phyloP scores from a whole-genome alignment of 179 eudicot genomes.

The Camellia oleifera region DNA sequence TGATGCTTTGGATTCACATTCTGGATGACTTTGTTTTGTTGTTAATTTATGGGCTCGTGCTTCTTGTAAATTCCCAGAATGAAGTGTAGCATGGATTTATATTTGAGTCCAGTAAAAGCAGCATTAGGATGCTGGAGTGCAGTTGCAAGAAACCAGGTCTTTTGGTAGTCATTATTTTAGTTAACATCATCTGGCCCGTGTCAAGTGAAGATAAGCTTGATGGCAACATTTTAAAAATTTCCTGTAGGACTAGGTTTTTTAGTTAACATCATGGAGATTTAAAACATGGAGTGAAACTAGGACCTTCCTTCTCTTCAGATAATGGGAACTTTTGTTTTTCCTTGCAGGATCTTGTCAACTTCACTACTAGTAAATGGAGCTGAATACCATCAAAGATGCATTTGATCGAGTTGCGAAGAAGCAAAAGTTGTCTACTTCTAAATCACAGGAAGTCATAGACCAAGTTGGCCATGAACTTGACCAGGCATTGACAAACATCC shows the following conservation, averaged over 20 bases:
- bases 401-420: conserved; percentile 75
- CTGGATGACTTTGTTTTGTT: not conserved
- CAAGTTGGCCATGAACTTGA: conserved; percentile 49
- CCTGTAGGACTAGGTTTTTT: too few relatives aligned
- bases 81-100: not conserved
- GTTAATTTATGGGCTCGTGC: not conserved
- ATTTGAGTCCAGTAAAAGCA: not conserved
- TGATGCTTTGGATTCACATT: not conserved
- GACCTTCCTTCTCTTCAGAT: not conserved
- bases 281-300: not conserved
- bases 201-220: too few relatives aligned
- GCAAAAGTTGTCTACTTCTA: conserved; percentile 69
- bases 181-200: too few relatives aligned
- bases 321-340: not conserved
- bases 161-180: too few relatives aligned
- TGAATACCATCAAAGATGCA: conserved; percentile 58
- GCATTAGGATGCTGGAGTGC: not conserved
- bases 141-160: not conserved
- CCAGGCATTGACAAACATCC: conserved; percentile 37
- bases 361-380: conserved; percentile 48
- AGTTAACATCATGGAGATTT: too few relatives aligned
- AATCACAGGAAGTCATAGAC: conserved; percentile 58
- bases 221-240: too few relatives aligned
- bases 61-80: not conserved
- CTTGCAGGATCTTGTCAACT: conserved; percentile 16